These are phyloP conservation scores for Hypoxylon trugodes DNA, from an alignment of 495 filamentous ascomycete species.

Conservation along the genomic window DNA sequence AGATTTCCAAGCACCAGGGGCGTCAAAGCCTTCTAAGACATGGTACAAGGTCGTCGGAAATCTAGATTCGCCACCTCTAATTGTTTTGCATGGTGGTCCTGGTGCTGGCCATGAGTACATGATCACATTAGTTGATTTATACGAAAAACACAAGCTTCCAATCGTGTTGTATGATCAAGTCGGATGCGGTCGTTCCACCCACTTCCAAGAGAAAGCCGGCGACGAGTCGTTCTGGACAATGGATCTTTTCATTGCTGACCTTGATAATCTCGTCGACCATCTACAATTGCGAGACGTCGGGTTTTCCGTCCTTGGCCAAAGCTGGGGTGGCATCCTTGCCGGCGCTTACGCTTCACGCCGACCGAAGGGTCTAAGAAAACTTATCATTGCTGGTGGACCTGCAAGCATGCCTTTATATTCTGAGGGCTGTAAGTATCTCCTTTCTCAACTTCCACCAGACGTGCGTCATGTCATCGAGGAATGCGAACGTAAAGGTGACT, in stretches of 20 bases:
- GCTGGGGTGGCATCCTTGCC: slow-evolving; percentile 53
- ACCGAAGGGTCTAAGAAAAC: slow-evolving; percentile 20
- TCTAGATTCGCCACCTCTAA: slow-evolving; percentile 38
- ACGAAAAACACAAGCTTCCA: slow-evolving; percentile 48
- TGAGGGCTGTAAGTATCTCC: slow-evolving; percentile 16
- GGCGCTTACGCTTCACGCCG: slow-evolving; percentile 27
- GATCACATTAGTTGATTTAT: slow-evolving; percentile 38
- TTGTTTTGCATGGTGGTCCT: slow-evolving; percentile 57
- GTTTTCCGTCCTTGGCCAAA: slow-evolving; percentile 53
- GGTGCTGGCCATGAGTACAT: slow-evolving; percentile 53
- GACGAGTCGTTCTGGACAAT: slow-evolving; percentile 50
- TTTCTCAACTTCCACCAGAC: slow-evolving; percentile 25
- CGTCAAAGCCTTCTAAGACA: slow-evolving; percentile 47
- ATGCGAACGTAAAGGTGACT: slow-evolving; percentile 35
- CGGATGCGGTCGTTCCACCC: slow-evolving; percentile 57
- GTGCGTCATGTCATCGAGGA: slow-evolving; percentile 9
- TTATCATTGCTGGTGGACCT: slow-evolving; percentile 28
- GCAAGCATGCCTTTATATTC: slow-evolving; percentile 33
- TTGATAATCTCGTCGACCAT: slow-evolving; percentile 53
- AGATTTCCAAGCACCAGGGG: neutral
- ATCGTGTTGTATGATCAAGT: slow-evolving; percentile 63
- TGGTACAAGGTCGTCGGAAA: slow-evolving; percentile 48
- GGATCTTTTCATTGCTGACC: slow-evolving; percentile 54
- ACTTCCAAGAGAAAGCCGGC: slow-evolving; percentile 48
- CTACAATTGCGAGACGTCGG: slow-evolving; percentile 47